Percentiles rank a stretch among this genome's conserved stretches.
phyloP scores from a whole-genome alignment of 352 stramenopile species.

The Globisporangium cystogenes region DNA sequence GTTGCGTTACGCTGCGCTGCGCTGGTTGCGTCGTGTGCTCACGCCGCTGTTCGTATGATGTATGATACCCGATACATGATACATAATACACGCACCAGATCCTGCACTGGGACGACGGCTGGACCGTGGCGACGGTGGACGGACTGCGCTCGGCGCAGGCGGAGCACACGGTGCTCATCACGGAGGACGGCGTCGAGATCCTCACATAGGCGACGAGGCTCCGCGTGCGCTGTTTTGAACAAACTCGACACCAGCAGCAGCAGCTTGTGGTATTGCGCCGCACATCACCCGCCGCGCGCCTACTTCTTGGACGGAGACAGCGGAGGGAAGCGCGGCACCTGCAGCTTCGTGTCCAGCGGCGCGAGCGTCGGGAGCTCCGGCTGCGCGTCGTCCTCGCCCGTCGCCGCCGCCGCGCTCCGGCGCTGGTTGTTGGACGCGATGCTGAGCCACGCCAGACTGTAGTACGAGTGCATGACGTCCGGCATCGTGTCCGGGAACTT shows the following conservation, averaged over 20 bases:
- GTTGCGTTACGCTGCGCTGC: slow-evolving; percentile 12
- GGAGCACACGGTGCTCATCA: slow-evolving; percentile 98
- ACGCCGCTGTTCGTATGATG: too few species aligned
- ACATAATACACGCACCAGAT: slow-evolving; percentile 33
- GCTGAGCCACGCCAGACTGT: slow-evolving; percentile 87
- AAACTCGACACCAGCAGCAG: background rate
- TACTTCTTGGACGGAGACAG: slow-evolving; percentile 11
- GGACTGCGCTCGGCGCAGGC: slow-evolving; percentile 94
- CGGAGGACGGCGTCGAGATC: slow-evolving; percentile 91
- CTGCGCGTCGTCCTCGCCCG: slow-evolving; percentile 9
- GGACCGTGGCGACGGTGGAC: slow-evolving; percentile 95
- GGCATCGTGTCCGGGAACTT: slow-evolving; percentile 75
- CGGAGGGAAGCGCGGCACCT: slow-evolving; percentile 67
- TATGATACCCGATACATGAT: background rate
- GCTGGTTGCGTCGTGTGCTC: too few species aligned
- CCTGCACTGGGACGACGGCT: slow-evolving; percentile 93
- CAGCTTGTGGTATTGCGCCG: too few species aligned
- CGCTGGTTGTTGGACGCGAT: slow-evolving; percentile 42
- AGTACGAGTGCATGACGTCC: slow-evolving; percentile 92
- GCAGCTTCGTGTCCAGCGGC: slow-evolving; percentile 66
- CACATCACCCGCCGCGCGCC: background rate
- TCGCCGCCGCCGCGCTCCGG: slow-evolving; percentile 1
- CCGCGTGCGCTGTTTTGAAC: background rate
- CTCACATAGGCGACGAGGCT: slow-evolving; percentile 69
- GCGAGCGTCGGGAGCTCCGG: slow-evolving; percentile 31